Conservation (phyloP, 805 yeast species). For the Yueomyces sinensis region DNA sequence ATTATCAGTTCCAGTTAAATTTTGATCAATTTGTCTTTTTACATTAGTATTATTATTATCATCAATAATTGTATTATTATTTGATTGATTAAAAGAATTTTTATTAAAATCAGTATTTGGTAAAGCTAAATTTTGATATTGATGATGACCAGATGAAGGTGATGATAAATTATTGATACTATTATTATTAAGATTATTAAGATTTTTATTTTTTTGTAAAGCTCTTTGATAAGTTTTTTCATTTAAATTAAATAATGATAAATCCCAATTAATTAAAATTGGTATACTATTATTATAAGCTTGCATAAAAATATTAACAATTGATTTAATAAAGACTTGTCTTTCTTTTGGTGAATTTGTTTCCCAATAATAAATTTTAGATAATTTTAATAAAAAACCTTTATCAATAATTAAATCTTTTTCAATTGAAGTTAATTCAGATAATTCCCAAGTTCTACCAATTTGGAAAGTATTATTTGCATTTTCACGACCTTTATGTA, state of each 20-base stretch:
- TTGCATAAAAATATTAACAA: constrained; percentile 40
- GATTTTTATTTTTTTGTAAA: too few species aligned
- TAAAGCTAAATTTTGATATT: too few species aligned
- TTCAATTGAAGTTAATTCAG: constrained; percentile 47
- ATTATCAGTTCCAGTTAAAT: too few species aligned
- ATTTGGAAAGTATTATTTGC: constrained; percentile 67
- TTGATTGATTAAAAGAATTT: too few species aligned
- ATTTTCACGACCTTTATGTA: constrained; percentile 81
- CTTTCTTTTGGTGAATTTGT: constrained; percentile 45
- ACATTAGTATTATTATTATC: too few species aligned
- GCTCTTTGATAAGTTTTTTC: constrained; percentile 23
- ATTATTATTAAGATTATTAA: too few species aligned
- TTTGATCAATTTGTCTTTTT: too few species aligned
- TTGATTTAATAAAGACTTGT: constrained; percentile 40
- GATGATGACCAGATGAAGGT: too few species aligned
- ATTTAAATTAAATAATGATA: constrained; percentile 27
- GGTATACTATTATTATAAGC: constrained; percentile 47
- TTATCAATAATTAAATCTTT: constrained; percentile 38
- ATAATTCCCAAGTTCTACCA: constrained; percentile 85
- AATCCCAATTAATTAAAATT: constrained; percentile 38
- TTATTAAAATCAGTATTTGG: too few species aligned
- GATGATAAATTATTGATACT: too few species aligned
- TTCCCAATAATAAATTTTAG: constrained; percentile 79
- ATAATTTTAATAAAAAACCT: constrained; percentile 48
- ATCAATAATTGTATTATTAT: too few species aligned